Conservation (phyloP, 2,329 filamentous ascomycete genomes). For the Aspergillus viridinutans region DNA sequence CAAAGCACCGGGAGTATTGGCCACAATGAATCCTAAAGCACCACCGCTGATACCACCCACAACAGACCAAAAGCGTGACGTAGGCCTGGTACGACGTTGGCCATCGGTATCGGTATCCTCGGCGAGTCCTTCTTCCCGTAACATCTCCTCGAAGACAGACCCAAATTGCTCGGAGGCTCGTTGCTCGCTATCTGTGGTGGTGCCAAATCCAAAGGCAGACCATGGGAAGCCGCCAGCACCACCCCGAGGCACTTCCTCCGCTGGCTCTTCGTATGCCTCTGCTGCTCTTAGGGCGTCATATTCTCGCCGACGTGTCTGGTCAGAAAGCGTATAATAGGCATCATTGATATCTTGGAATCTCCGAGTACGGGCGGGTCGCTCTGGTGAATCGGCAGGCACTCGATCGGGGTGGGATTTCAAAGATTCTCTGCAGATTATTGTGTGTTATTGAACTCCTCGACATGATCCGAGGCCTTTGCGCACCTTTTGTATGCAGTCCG, state of each 20-base stretch:
- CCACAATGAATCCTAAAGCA: conserved; percentile 90
- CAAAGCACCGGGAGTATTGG: conserved; percentile 81
- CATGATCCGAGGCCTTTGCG: not conserved
- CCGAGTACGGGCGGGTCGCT: conserved; percentile 74
- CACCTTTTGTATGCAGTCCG: conserved; percentile 92
- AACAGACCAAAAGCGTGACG: conserved; percentile 78
- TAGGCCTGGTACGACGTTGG: conserved; percentile 43
- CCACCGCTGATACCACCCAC: conserved; percentile 82
- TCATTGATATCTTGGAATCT: conserved; percentile 91
- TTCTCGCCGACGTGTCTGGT: conserved; percentile 69
- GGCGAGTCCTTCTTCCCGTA: conserved; percentile 78
- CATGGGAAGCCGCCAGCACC: conserved; percentile 63
- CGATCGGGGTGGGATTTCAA: conserved; percentile 92
- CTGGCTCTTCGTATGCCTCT: conserved; percentile 42
- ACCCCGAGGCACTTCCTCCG: conserved; percentile 48
- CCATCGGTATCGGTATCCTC: conserved; percentile 58
- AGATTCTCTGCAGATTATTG: conserved; percentile 59
- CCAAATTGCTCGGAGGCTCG: conserved; percentile 72
- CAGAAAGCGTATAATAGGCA: conserved; percentile 87
- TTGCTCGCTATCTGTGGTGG: conserved; percentile 25
- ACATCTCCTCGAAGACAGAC: conserved; percentile 85
- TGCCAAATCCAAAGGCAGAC: conserved; percentile 64
- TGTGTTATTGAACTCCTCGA: conserved; percentile 8
- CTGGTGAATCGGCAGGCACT: conserved; percentile 75
- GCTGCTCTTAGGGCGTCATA: conserved; percentile 69